Base-by-base conservation (phyloP, 2,329 filamentous ascomycete species). In the Sporothrix curviconia region DNA sequence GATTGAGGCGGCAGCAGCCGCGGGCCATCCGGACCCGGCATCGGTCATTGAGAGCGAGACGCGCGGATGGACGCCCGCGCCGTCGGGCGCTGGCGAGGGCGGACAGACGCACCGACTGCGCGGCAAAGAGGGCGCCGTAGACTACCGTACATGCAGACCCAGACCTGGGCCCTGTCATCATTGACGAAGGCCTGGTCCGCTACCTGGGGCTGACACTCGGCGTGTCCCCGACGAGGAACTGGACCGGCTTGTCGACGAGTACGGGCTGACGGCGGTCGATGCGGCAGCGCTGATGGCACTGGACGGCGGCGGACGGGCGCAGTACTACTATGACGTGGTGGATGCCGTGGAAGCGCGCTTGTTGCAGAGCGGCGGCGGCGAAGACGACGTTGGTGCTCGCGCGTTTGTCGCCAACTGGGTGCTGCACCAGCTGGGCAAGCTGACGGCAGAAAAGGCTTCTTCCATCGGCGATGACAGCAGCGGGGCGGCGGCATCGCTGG, bases 61-160 rank as follows among this genome's bases (percentile, higher is more conserved):
- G 7, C 82, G 94, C 58, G 92, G 94, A 6, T 99, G 92, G 91
- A 88, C 90, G 1, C 80, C 96, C n/a, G n/a, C n/a, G 24, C 43
- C 37, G 3, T 3, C 30, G 17, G 46, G 25, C 3, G 91, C 91
- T 2, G 30, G 40, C 25, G 37, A 39, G 39, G 86, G 84, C 61
- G 90, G 83, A 4, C 86, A 91, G 68, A 97, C 94, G 3, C 84
- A 83, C 59, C 81, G 87, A 40, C 75, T 99, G 43, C 82, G 94
- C 66, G 90, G 90, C 25, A 99, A 99, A 70, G 94, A 97, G 70
- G 94, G 94, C 49, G 92, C 96, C 68, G 91, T 97, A 6, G 94
- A 99, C 71, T 99, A 99, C 71, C 81, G 94, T 99, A 99, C 69
- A 97, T 99, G 92, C 92, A 0, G 94, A 99, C 69, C 90, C 94